Evolutionary conservation across 441 rosid species (phyloP).

Genomic region (Gossypium armourianum): DNA sequence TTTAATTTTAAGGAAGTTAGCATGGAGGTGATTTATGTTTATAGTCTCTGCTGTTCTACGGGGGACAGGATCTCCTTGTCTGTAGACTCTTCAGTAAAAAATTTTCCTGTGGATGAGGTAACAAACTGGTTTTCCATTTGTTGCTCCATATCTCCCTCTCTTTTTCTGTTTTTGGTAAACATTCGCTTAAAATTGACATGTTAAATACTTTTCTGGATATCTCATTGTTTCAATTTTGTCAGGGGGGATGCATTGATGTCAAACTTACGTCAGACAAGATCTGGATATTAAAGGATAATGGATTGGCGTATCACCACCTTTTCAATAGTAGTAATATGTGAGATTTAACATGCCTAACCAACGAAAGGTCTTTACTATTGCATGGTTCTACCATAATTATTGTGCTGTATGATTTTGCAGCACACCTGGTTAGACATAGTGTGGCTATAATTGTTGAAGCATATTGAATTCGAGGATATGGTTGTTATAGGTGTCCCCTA

Average conservation of each 20-base stretch:
- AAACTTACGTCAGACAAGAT: slow-evolving; percentile 58
- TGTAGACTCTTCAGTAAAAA: slow-evolving; percentile 39
- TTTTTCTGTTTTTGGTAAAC: not conserved
- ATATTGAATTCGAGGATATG: not conserved
- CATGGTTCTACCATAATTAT: not conserved
- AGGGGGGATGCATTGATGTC: slow-evolving; percentile 77
- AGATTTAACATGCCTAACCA: slow-evolving; percentile 20
- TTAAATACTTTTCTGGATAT: slow-evolving; percentile 11
- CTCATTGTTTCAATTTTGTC: slow-evolving; percentile 21
- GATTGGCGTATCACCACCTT: slow-evolving; percentile 39
- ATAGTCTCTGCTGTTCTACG: slow-evolving; percentile 36
- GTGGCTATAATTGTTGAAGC: not conserved
- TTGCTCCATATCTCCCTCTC: not conserved
- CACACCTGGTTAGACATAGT: not conserved
- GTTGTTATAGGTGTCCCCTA: not conserved
- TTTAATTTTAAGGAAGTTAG: slow-evolving; percentile 40
- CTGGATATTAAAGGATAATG: slow-evolving; percentile 62
- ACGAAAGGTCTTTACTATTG: not conserved
- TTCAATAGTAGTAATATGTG: slow-evolving; percentile 35
- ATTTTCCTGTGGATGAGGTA: slow-evolving; percentile 59
- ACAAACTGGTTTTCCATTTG: slow-evolving; percentile 7
- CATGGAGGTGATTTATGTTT: slow-evolving; percentile 45
- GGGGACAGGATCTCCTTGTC: slow-evolving; percentile 40
- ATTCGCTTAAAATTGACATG: not conserved
- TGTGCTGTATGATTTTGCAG: not conserved